phyloP scores from a whole-genome alignment of 1,284 basidiomycete genomes.

The Omphalotus olearius region DNA sequence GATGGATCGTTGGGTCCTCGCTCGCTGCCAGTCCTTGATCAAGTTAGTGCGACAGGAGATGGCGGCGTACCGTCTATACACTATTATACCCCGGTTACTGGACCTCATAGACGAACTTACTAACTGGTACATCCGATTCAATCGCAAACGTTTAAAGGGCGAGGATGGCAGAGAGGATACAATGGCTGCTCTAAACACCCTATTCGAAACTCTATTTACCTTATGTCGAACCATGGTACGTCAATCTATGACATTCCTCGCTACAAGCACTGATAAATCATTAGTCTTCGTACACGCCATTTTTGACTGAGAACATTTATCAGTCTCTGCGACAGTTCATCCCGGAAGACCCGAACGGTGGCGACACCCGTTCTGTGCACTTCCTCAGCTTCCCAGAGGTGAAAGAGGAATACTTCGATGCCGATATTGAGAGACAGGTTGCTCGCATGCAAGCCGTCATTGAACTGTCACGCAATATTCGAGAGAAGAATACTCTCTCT shows the following conservation, averaged over 20 bases:
- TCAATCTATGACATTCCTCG: neutral
- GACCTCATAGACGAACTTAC: slow-evolving; percentile 95
- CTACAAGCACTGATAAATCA: slow-evolving; percentile 10
- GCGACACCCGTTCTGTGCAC: slow-evolving; percentile 90
- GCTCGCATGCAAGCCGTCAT: slow-evolving; percentile 94
- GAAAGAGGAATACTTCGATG: slow-evolving; percentile 94
- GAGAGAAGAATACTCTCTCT: slow-evolving; percentile 87
- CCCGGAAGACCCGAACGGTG: slow-evolving; percentile 64
- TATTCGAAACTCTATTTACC: slow-evolving; percentile 95
- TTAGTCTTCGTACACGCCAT: slow-evolving; percentile 96
- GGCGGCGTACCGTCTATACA: slow-evolving; percentile 97
- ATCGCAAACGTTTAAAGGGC: slow-evolving; percentile 93
- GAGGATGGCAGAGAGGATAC: slow-evolving; percentile 92
- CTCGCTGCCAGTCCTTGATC: slow-evolving; percentile 95
- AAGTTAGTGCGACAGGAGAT: slow-evolving; percentile 91
- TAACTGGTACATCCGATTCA: slow-evolving; percentile 99
- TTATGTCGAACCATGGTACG: slow-evolving; percentile 89
- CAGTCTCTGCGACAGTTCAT: slow-evolving; percentile 87
- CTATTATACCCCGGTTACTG: slow-evolving; percentile 91
- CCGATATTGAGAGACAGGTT: slow-evolving; percentile 93
- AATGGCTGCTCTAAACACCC: slow-evolving; percentile 85
- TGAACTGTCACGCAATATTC: slow-evolving; percentile 85
- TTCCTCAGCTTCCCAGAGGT: slow-evolving; percentile 94
- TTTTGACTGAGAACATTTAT: slow-evolving; percentile 96
- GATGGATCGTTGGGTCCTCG: slow-evolving; percentile 99